Conservation (phyloP, 2,329 filamentous ascomycete genomes). For the Colletotrichum siamense region DNA sequence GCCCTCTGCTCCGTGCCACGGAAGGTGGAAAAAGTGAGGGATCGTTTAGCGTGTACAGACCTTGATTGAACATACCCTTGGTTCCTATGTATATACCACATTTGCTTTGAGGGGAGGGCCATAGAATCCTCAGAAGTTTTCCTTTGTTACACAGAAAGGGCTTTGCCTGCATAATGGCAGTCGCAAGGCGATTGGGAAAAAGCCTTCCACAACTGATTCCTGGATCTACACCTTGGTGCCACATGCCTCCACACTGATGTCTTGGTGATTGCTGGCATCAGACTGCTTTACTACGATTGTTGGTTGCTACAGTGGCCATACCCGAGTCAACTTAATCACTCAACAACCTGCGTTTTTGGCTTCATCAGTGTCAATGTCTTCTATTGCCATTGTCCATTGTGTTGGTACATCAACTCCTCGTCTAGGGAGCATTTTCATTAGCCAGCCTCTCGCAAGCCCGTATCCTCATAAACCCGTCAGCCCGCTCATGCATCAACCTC, state of each 20-base stretch:
- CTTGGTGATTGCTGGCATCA: neutral
- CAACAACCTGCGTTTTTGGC: neutral
- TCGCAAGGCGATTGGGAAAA: neutral
- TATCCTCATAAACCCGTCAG: neutral
- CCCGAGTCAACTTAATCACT: neutral
- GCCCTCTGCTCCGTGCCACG: neutral
- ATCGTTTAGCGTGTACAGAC: constrained; percentile 3
- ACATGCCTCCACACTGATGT: neutral
- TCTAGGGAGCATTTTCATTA: constrained; percentile 4
- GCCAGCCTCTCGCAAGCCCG: neutral
- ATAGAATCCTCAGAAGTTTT: neutral
- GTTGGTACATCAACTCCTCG: constrained; percentile 22
- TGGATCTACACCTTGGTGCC: neutral
- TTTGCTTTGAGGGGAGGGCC: neutral
- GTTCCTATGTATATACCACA: constrained; percentile 16
- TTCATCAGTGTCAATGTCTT: constrained; percentile 8
- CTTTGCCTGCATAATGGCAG: neutral
- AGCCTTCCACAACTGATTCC: neutral
- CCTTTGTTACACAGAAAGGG: constrained; percentile 2
- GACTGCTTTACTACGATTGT: neutral
- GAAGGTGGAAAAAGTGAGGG: neutral
- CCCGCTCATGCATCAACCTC: constrained; percentile 65
- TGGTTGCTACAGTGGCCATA: neutral
- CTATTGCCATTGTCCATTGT: constrained; percentile 22
- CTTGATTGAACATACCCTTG: constrained; percentile 18